Evolutionary conservation across 208 protist genomes (phyloP).

Genomic region (Crithidia bombi): DNA sequence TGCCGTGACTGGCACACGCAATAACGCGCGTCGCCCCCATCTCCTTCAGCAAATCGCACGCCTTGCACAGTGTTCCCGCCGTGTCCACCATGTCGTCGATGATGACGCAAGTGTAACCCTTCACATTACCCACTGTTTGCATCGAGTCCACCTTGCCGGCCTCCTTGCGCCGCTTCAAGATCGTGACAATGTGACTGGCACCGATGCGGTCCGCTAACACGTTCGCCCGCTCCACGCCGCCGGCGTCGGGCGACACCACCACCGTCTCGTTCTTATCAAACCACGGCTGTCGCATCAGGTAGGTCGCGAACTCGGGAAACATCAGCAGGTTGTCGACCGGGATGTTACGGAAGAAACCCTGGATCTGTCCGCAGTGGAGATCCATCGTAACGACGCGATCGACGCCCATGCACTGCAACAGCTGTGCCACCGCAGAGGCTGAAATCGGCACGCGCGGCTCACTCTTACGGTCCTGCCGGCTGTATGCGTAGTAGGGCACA

Average conservation of each 20-base stretch:
- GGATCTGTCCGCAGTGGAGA: slow-evolving; percentile 95
- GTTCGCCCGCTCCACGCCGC: slow-evolving; percentile 95
- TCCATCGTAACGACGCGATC: slow-evolving; percentile 95
- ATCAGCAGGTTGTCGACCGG: slow-evolving; percentile 95
- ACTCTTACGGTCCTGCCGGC: slow-evolving; percentile 97
- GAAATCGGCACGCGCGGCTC: slow-evolving; percentile 96
- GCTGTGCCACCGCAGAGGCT: slow-evolving; percentile 93
- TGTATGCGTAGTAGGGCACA: slow-evolving; percentile 96
- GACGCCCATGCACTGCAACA: slow-evolving; percentile 93
- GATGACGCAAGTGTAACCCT: slow-evolving; percentile 94
- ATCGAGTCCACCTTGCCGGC: slow-evolving; percentile 94
- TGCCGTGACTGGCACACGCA: slow-evolving; percentile 95
- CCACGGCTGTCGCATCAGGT: slow-evolving; percentile 83
- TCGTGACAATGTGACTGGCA: slow-evolving; percentile 91
- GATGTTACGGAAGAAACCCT: slow-evolving; percentile 96
- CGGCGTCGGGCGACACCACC: slow-evolving; percentile 97
- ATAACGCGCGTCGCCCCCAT: slow-evolving; percentile 93
- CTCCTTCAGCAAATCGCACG: slow-evolving; percentile 86
- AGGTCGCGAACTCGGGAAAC: slow-evolving; percentile 89
- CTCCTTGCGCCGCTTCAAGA: slow-evolving; percentile 91
- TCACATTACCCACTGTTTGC: slow-evolving; percentile 96
- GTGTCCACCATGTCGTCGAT: slow-evolving; percentile 99
- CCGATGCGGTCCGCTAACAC: slow-evolving; percentile 86
- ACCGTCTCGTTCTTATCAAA: slow-evolving; percentile 81
- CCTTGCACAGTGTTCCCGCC: slow-evolving; percentile 94